These are phyloP conservation scores for Tillandsia leiboldiana DNA, from an alignment of 176 grass and related monocot species.

Conservation along the genomic window DNA sequence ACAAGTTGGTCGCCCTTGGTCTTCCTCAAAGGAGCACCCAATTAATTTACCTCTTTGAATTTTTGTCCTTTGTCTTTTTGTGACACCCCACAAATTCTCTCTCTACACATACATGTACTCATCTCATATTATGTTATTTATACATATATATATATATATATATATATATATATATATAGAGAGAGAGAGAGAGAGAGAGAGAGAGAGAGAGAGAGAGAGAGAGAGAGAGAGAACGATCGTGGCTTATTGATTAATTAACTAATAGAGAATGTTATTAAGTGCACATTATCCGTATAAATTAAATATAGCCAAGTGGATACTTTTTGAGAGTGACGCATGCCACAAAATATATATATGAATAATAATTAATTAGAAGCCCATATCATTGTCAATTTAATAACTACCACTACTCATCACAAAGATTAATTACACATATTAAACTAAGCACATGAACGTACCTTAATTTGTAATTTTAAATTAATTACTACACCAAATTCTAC, in stretches of 20 bases:
- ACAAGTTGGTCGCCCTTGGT: background rate
- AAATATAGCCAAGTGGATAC: background rate
- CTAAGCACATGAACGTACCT: no score
- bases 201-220: background rate
- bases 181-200: background rate
- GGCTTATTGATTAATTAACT: background rate
- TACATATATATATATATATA: background rate
- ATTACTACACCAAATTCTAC: no score
- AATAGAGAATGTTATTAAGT: background rate
- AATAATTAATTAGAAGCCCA: no score
- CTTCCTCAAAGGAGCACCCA: background rate
- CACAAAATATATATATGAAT: no score
- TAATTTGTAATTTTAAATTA: no score
- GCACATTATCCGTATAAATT: background rate
- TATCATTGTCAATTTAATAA: no score
- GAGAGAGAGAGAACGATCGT: background rate
- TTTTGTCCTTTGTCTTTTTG: conserved; percentile 3
- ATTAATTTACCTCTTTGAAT: background rate
- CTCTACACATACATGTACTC: background rate
- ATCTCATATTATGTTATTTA: background rate
- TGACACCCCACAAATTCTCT: background rate
- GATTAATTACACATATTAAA: no score
- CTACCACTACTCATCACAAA: no score
- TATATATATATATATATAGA: background rate
- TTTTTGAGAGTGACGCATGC: no score